A percentile compares a stretch with the other conserved stretches of the same genome.
Evolutionary conservation across 1,139 yeast species (phyloP).

Genomic region (Ogataea hybrid): DNA sequence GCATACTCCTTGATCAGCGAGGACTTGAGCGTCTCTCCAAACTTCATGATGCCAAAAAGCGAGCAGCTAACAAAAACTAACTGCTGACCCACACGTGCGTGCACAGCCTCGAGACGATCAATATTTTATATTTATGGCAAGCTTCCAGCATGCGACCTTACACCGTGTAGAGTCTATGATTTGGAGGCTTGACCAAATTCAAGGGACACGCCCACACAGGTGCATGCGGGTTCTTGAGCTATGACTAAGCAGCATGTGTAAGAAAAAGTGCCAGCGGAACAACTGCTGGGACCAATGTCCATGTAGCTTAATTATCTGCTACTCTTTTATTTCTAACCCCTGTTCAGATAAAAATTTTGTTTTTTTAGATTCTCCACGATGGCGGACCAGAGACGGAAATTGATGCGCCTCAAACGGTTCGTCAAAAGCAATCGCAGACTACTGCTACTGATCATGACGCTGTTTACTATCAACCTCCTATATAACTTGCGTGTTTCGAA

Average conservation of each 20-base stretch:
- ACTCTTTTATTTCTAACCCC: neutral
- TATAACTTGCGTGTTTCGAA: constrained; percentile 9
- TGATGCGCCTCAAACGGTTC: constrained; percentile 15
- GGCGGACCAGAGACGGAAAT: constrained; percentile 13
- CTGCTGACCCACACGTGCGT: constrained; percentile 7
- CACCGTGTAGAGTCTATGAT: neutral
- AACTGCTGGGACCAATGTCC: too few species aligned
- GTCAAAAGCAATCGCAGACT: constrained; percentile 19
- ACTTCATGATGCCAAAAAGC: constrained; percentile 47
- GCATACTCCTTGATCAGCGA: constrained; percentile 80
- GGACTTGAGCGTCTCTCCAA: constrained; percentile 73
- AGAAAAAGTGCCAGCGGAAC: too few species aligned
- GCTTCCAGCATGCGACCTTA: neutral
- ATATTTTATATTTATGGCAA: neutral
- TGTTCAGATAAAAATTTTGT: neutral
- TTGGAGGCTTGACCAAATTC: too few species aligned
- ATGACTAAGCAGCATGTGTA: too few species aligned
- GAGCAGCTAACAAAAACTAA: constrained; percentile 2
- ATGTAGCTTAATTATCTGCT: neutral
- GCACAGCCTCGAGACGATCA: constrained; percentile 7
- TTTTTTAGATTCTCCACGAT: constrained; percentile 1
- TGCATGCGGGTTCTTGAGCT: too few species aligned
- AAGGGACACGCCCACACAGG: too few species aligned
- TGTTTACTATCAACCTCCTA: constrained; percentile 14
- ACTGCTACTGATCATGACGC: constrained; percentile 10